Conservation (phyloP, 2,329 filamentous ascomycete genomes). For the Epichloe festucae region DNA sequence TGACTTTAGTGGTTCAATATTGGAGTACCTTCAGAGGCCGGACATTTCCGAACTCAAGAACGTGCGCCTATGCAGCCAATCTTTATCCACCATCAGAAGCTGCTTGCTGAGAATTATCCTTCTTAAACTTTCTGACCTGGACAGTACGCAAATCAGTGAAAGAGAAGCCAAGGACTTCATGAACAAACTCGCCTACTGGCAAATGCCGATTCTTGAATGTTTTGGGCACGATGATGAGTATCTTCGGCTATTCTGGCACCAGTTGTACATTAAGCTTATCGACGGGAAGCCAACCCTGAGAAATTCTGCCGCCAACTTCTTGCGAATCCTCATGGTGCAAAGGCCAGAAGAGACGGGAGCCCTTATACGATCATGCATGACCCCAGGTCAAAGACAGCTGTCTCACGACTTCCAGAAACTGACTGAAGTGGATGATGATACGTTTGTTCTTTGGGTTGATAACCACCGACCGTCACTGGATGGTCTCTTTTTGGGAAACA, state of each 20-base stretch:
- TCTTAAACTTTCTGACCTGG: slow-evolving; percentile 70
- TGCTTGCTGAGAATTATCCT: slow-evolving; percentile 71
- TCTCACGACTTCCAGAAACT: slow-evolving; percentile 70
- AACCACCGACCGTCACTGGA: slow-evolving; percentile 68
- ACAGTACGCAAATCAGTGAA: slow-evolving; percentile 47
- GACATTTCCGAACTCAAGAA: slow-evolving; percentile 72
- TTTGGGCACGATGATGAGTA: slow-evolving; percentile 70
- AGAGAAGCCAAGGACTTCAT: slow-evolving; percentile 58
- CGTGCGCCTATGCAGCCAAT: slow-evolving; percentile 81
- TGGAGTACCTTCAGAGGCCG: slow-evolving; percentile 81
- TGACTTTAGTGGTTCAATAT: slow-evolving; percentile 70
- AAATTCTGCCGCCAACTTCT: slow-evolving; percentile 66
- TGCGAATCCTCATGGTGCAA: slow-evolving; percentile 87
- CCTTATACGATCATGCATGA: slow-evolving; percentile 60
- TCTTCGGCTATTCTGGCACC: slow-evolving; percentile 78
- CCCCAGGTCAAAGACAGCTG: slow-evolving; percentile 56
- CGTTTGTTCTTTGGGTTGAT: slow-evolving; percentile 82
- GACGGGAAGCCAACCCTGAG: slow-evolving; percentile 56
- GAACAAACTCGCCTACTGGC: slow-evolving; percentile 87
- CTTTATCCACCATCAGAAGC: slow-evolving; percentile 60
- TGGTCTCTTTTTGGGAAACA: slow-evolving; percentile 64
- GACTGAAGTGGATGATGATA: slow-evolving; percentile 76
- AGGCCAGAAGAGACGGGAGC: slow-evolving; percentile 71
- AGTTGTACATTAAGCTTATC: slow-evolving; percentile 80
- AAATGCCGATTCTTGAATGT: slow-evolving; percentile 72